These are phyloP conservation scores for Zymoseptoria tritici DNA, from an alignment of 2,329 filamentous ascomycete genomes.

Conservation along the genomic window DNA sequence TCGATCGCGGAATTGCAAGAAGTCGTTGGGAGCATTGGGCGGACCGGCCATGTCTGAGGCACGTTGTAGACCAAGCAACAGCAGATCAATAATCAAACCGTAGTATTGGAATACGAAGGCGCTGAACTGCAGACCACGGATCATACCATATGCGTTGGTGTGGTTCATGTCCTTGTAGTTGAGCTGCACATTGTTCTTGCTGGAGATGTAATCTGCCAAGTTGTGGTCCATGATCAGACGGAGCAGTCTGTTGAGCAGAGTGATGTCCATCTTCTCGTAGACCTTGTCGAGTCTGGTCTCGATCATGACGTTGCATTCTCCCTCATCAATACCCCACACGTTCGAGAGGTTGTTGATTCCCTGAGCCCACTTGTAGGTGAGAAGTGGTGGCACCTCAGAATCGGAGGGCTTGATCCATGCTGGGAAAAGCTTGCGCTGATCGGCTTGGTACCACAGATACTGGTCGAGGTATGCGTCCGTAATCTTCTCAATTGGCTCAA, in stretches of 20 bases:
- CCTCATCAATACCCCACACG: slow-evolving; percentile 89
- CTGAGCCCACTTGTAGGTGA: slow-evolving; percentile 98
- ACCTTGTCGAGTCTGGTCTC: slow-evolving; percentile 98
- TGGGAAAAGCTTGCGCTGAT: slow-evolving; percentile 93
- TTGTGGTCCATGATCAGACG: slow-evolving; percentile 99
- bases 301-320: slow-evolving; percentile 97
- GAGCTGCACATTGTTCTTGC: slow-evolving; percentile 98
- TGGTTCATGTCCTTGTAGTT: slow-evolving; percentile 99
- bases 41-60: slow-evolving; percentile 97
- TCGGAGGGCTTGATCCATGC: slow-evolving; percentile 99
- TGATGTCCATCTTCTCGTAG: slow-evolving; percentile 98
- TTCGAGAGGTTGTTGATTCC: slow-evolving; percentile 96
- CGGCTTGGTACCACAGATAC: slow-evolving; percentile 98
- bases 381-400: slow-evolving; percentile 86
- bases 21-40: slow-evolving; percentile 90
- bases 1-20: slow-evolving; percentile 90
- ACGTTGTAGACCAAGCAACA: slow-evolving; percentile 85
- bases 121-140: slow-evolving; percentile 94
- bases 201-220: slow-evolving; percentile 95
- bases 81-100: slow-evolving; percentile 84
- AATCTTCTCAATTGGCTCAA: slow-evolving; percentile 98
- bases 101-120: slow-evolving; percentile 99
- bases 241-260: slow-evolving; percentile 84
- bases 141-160: slow-evolving; percentile 97
- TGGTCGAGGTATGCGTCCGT: slow-evolving; percentile 98